phyloP scores from a whole-genome alignment of 768 basidiomycete genomes.

The Leccinellum luteum region DNA sequence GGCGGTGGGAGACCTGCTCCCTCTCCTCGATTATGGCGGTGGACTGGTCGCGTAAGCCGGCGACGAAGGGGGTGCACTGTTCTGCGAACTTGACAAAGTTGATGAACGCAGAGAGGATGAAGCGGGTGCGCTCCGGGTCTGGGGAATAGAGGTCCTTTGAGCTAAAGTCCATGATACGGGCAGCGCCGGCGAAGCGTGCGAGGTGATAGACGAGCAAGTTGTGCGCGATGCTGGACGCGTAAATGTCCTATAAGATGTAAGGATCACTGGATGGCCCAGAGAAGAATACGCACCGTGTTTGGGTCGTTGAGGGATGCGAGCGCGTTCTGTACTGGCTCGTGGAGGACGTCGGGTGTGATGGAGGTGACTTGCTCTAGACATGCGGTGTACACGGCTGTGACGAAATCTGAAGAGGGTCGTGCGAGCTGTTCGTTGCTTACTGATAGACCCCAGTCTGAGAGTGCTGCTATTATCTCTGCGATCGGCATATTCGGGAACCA shows the following conservation, averaged over 20 bases:
- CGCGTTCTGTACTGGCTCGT: constrained; percentile 55
- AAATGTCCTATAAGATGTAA: constrained; percentile 54
- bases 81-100: constrained; percentile 91
- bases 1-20: constrained; percentile 50
- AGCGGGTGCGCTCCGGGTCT: constrained; percentile 69
- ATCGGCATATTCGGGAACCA: constrained; percentile 68
- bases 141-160: constrained; percentile 72
- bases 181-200: constrained; percentile 71
- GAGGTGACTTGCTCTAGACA: constrained; percentile 73
- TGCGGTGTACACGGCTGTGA: constrained; percentile 63
- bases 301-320: constrained; percentile 49
- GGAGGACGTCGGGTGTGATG: constrained; percentile 55
- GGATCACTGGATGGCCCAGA: neutral
- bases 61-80: constrained; percentile 62
- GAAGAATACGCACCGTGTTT: constrained; percentile 46
- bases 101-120: constrained; percentile 82
- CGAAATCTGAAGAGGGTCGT: constrained; percentile 67
- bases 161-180: constrained; percentile 74
- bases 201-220: constrained; percentile 71
- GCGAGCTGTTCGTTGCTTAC: constrained; percentile 67
- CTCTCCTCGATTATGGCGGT: constrained; percentile 57
- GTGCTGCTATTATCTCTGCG: constrained; percentile 60
- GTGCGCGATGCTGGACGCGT: constrained; percentile 52
- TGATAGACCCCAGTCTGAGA: constrained; percentile 66
- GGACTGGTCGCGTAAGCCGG: constrained; percentile 59